These are phyloP conservation scores for Plasmodium chabaudi DNA, from an alignment of 169 alveolate genomes.

Conservation along the genomic window DNA sequence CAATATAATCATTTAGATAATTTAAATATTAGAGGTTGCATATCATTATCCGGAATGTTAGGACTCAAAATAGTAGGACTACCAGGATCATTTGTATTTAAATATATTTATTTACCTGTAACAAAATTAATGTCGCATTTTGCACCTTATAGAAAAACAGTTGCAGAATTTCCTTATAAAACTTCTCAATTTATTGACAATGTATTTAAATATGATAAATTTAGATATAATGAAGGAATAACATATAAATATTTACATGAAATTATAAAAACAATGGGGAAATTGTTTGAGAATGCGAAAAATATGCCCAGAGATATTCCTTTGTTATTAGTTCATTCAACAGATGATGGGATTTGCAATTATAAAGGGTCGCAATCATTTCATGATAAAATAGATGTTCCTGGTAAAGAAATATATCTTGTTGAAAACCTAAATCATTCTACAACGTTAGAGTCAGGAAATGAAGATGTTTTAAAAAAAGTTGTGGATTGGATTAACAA, in stretches of 20 bases:
- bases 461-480: neutral
- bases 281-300: neutral
- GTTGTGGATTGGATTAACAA: neutral
- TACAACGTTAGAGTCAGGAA: neutral
- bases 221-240: neutral
- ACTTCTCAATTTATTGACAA: neutral
- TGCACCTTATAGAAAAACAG: neutral
- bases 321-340: neutral
- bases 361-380: neutral
- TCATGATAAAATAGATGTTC: neutral
- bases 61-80: neutral
- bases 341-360: neutral
- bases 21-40: conserved; percentile 13
- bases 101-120: neutral
- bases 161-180: neutral
- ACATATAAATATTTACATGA: neutral
- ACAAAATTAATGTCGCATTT: neutral
- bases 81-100: neutral
- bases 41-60: conserved; percentile 23
- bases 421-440: neutral
- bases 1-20: neutral
- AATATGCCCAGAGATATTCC: neutral
- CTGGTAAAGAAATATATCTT: neutral
- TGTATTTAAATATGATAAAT: neutral
- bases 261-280: neutral